phyloP scores from a whole-genome alignment of 164 flowering plant genomes.

The Aristolochia californica region DNA sequence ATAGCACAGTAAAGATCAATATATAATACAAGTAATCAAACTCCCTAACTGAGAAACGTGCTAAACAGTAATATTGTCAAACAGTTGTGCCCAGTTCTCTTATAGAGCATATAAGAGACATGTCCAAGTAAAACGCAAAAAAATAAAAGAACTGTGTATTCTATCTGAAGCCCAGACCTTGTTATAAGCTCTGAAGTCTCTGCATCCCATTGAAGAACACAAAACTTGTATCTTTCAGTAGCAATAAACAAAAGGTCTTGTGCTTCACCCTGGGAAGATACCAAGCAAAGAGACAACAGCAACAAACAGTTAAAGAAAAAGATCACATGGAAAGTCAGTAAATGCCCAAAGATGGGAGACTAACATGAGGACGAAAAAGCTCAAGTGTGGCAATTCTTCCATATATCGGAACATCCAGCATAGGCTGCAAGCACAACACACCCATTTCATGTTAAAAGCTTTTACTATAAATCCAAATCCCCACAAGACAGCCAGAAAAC shows the following conservation, averaged over 20 bases:
- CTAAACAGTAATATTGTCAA: background rate
- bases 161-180: constrained; percentile 31
- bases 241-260: constrained; percentile 93
- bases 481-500: too few species aligned
- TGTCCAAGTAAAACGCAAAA: background rate
- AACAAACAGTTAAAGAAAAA: background rate
- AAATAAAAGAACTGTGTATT: background rate
- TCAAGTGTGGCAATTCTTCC: constrained; percentile 98
- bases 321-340: background rate
- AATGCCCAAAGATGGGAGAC: constrained; percentile 18
- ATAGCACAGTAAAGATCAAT: too few species aligned
- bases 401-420: constrained; percentile 95
- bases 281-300: constrained; percentile 1
- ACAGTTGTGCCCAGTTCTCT: too few species aligned
- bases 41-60: background rate
- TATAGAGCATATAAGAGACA: background rate
- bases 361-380: constrained; percentile 97
- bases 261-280: constrained; percentile 67
- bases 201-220: constrained; percentile 98
- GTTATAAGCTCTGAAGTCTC: constrained; percentile 78
- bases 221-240: constrained; percentile 91
- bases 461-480: too few species aligned
- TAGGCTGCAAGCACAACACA: constrained; percentile 43
- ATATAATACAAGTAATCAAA: too few species aligned
- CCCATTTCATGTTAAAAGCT: background rate